Base-by-base conservation (phyloP, 2,329 filamentous ascomycete species). In the Verticillium albo-atrum region DNA sequence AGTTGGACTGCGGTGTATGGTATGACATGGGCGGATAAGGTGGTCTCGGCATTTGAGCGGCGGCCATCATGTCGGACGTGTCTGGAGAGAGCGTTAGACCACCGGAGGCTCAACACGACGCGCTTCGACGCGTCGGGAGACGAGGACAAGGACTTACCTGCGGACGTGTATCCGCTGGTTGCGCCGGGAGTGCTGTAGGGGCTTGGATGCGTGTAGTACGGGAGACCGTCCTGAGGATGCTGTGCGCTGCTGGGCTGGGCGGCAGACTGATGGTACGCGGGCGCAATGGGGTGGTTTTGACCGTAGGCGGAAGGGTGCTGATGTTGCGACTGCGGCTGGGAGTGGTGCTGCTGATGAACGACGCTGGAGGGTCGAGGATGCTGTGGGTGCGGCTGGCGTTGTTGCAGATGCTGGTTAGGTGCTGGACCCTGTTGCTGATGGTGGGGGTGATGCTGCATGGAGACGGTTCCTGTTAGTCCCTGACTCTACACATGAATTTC, bases 1-100 rank as follows among this genome's bases (percentile, higher is more conserved):
- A 97, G 75, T 94, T 96, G 59, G 93, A 96, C 78, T 97, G 93
- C 58, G 93, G 92, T 20, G 93, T 96, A 75, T 97, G 91, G 73
- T 97, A 97, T 32, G 82, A 83, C 72, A 97, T 96, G 62, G 92
- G 91, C 67, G 93, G 93, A 73, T 96, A 97, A 54, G 88, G 84
- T 67, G 88, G 86, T 74, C 89, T 86, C 75, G 91, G 89, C 90
- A 87, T 83, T 71, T 80, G 77, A 63, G 78, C 78, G 68, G 84
- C 81, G 77, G 88, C 89, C 82, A 85, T 89, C 80, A 88, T 88
- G 65, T 87, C 84, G 76, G 81, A 80, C 62, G 81, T 84, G 70
- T 86, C 84, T 85, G 63, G 27, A 20, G 54, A 57, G 17, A 27
- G 57, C 6, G 57, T 72, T 26, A 70, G 65, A n/a, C 51, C 25